phyloP scores from a whole-genome alignment of 371 early-diverging fungal genomes.

The Syncephalis plumigaleata region DNA sequence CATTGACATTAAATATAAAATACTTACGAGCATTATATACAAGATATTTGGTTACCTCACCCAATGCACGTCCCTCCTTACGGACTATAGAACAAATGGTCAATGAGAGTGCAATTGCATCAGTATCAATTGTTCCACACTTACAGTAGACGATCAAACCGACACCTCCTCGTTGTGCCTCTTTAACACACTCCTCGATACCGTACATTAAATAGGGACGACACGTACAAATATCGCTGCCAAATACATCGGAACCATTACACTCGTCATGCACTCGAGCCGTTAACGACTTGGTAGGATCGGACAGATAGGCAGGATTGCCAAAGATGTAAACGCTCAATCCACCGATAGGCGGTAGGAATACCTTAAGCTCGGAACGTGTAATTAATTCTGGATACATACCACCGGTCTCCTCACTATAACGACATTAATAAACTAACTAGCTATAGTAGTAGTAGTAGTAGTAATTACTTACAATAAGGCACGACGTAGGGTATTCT shows the following conservation, averaged over 20 bases:
- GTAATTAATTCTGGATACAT: slow-evolving; percentile 95
- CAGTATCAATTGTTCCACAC: slow-evolving; percentile 4
- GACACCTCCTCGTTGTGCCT: slow-evolving; percentile 85
- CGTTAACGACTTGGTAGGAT: slow-evolving; percentile 69
- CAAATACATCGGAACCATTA: slow-evolving; percentile 91
- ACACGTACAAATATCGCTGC: slow-evolving; percentile 86
- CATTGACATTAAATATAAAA: no score
- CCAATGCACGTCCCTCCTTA: slow-evolving; percentile 89
- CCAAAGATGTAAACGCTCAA: slow-evolving; percentile 90
- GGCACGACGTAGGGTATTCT: slow-evolving; percentile 64
- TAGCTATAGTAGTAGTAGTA: no score
- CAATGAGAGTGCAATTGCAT: not conserved
- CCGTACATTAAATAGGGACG: slow-evolving; percentile 89
- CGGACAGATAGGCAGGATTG: slow-evolving; percentile 55
- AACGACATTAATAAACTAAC: no score
- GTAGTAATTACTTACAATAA: slow-evolving; percentile 25
- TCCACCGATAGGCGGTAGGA: slow-evolving; percentile 89
- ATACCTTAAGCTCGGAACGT: slow-evolving; percentile 84
- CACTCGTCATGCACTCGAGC: slow-evolving; percentile 87
- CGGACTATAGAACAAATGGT: slow-evolving; percentile 46
- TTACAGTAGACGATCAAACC: slow-evolving; percentile 87
- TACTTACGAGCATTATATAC: slow-evolving; percentile 79
- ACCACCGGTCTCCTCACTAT: slow-evolving; percentile 60
- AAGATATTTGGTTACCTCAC: slow-evolving; percentile 92
- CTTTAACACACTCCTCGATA: slow-evolving; percentile 76